Conservation (phyloP, 768 basidiomycete genomes). For the Mycena latifolia region DNA sequence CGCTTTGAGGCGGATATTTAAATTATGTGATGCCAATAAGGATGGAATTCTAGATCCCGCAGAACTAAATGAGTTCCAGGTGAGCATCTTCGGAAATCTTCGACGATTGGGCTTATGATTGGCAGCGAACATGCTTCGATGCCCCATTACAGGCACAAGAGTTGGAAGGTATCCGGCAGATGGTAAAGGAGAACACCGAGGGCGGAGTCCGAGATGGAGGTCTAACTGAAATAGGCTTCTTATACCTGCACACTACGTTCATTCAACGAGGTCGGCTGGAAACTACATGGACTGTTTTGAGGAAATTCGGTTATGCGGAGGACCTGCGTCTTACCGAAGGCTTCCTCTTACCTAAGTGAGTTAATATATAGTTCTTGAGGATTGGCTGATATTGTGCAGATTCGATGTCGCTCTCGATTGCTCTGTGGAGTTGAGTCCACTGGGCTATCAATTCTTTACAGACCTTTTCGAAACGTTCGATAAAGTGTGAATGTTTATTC, state of each 20-base stretch:
- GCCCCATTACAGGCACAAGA: slow-evolving; percentile 93
- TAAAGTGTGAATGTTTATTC: slow-evolving; percentile 71
- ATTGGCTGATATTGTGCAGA: slow-evolving; percentile 54
- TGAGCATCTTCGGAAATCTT: slow-evolving; percentile 47
- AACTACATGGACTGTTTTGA: slow-evolving; percentile 97
- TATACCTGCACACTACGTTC: slow-evolving; percentile 96
- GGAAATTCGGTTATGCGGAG: slow-evolving; percentile 97
- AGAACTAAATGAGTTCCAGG: slow-evolving; percentile 98
- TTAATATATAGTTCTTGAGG: slow-evolving; percentile 12
- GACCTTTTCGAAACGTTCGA: slow-evolving; percentile 97
- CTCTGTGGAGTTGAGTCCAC: slow-evolving; percentile 94
- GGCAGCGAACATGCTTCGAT: slow-evolving; percentile 93
- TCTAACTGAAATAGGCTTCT: slow-evolving; percentile 92
- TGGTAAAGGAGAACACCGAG: slow-evolving; percentile 85
- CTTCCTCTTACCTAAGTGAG: slow-evolving; percentile 91
- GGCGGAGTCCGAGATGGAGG: slow-evolving; percentile 83
- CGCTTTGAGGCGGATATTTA: slow-evolving; percentile 94
- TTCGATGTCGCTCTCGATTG: slow-evolving; percentile 95
- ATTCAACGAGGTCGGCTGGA: slow-evolving; percentile 96
- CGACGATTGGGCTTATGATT: slow-evolving; percentile 23
- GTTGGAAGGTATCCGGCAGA: slow-evolving; percentile 95
- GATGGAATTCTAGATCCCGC: slow-evolving; percentile 91
- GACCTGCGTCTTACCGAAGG: slow-evolving; percentile 90
- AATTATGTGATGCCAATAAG: slow-evolving; percentile 94
- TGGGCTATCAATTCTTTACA: slow-evolving; percentile 97